phyloP scores from a whole-genome alignment of 2,329 filamentous ascomycete genomes.

The Cladophialophora chaetospira region DNA sequence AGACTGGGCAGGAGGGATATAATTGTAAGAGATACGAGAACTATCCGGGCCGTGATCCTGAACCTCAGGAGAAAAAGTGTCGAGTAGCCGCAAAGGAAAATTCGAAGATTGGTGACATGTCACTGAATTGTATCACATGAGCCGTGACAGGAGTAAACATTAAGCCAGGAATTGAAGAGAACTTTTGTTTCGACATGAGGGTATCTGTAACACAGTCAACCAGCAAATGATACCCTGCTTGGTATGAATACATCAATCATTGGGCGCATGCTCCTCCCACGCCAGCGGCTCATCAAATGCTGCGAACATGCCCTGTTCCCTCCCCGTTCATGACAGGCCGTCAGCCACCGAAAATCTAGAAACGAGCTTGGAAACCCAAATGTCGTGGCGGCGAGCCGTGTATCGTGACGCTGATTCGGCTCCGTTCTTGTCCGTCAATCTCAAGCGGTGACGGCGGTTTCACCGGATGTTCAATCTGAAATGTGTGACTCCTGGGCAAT shows the following conservation, averaged over 20 bases:
- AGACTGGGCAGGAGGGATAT: too few species aligned
- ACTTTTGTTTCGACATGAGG: slow-evolving; percentile 6
- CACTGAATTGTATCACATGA: background rate
- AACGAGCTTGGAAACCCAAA: slow-evolving; percentile 23
- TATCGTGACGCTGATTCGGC: slow-evolving; percentile 26
- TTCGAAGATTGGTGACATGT: background rate
- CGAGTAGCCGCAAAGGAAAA: too few species aligned
- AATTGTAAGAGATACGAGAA: too few species aligned
- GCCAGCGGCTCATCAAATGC: background rate
- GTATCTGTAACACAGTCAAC: slow-evolving; percentile 7
- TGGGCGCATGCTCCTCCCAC: too few species aligned
- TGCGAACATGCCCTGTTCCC: background rate
- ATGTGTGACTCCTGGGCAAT: slow-evolving; percentile 5
- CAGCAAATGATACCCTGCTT: slow-evolving; percentile 2
- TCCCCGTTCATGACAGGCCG: background rate
- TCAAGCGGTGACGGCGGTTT: slow-evolving; percentile 26
- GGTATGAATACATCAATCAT: too few species aligned
- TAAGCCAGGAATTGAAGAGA: background rate
- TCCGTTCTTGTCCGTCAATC: slow-evolving; percentile 28
- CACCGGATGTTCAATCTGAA: slow-evolving; percentile 14
- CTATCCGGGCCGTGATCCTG: too few species aligned
- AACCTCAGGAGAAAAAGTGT: too few species aligned
- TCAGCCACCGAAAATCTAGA: background rate
- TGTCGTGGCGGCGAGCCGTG: slow-evolving; percentile 21
- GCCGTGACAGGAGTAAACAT: background rate